These are phyloP conservation scores for Epichloe sylvatica DNA, from an alignment of 2,329 filamentous ascomycete species.

Conservation along the genomic window DNA sequence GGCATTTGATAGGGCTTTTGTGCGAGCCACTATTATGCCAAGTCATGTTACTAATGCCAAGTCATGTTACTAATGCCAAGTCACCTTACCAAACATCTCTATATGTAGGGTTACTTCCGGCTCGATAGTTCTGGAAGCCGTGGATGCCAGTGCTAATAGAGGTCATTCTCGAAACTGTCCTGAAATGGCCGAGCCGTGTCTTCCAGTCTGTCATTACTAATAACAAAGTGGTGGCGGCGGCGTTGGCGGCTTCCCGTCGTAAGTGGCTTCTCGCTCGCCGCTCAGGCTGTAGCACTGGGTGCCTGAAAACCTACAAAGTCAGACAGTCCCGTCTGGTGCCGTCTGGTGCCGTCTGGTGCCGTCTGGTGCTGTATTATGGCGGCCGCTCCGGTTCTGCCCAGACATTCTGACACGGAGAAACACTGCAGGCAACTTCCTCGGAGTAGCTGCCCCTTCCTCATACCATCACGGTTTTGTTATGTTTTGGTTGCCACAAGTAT, in stretches of 20 bases:
- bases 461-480: not conserved
- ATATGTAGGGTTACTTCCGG: not conserved
- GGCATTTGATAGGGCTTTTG: not conserved
- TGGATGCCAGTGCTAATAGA: not conserved
- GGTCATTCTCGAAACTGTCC: no score
- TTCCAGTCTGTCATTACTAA: not conserved
- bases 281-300: not conserved
- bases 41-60: not conserved
- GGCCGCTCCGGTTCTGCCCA: slow-evolving; percentile 1
- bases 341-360: no score
- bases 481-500: not conserved
- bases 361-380: not conserved
- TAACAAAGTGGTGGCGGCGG: not conserved
- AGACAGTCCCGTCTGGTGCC: not conserved
- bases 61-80: not conserved
- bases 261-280: not conserved
- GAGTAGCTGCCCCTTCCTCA: not conserved
- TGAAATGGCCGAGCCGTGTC: not conserved
- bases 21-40: not conserved
- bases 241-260: not conserved
- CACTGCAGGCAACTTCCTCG: not conserved
- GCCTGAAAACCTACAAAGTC: not conserved
- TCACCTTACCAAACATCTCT: not conserved
- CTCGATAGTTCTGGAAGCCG: not conserved
- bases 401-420: not conserved